Conservation (phyloP, 805 yeast species). For the Wickerhamiella alocasiicola region DNA sequence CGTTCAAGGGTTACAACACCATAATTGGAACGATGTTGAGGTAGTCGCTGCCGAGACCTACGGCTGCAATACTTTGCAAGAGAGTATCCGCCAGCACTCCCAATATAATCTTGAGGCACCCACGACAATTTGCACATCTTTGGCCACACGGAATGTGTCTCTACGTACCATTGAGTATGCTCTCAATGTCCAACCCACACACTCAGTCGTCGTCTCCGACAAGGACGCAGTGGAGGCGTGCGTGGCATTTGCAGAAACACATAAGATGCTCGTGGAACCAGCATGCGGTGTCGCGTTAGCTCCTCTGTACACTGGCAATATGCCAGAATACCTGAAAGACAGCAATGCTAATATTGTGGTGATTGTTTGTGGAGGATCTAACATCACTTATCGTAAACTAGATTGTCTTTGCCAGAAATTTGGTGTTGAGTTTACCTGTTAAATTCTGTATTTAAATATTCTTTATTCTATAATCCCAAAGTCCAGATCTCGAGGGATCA, state of each 20-base stretch:
- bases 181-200: conserved; percentile 31
- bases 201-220: conserved; percentile 38
- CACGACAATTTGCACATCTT: conserved; percentile 46
- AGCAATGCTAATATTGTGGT: conserved; percentile 4
- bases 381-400: conserved; percentile 9
- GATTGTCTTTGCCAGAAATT: conserved; percentile 4
- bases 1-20: conserved; percentile 65
- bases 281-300: conserved; percentile 64
- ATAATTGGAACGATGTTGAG: conserved; percentile 27
- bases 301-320: conserved; percentile 24
- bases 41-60: conserved; percentile 45
- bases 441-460: not conserved
- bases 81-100: conserved; percentile 36
- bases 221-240: conserved; percentile 44
- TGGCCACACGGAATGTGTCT: conserved; percentile 51
- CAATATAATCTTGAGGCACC: conserved; percentile 34
- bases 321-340: not conserved
- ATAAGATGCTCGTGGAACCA: conserved; percentile 47
- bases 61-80: conserved; percentile 28
- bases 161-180: conserved; percentile 37
- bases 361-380: conserved; percentile 11
- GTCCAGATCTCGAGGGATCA: conserved; percentile 50
- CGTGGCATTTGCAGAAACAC: conserved; percentile 38
- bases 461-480: conserved; percentile 42
- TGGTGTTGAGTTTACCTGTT: conserved; percentile 6